Evolutionary conservation across 371 early-diverging fungal species (phyloP).

Genomic region (Mucor irregularis): DNA sequence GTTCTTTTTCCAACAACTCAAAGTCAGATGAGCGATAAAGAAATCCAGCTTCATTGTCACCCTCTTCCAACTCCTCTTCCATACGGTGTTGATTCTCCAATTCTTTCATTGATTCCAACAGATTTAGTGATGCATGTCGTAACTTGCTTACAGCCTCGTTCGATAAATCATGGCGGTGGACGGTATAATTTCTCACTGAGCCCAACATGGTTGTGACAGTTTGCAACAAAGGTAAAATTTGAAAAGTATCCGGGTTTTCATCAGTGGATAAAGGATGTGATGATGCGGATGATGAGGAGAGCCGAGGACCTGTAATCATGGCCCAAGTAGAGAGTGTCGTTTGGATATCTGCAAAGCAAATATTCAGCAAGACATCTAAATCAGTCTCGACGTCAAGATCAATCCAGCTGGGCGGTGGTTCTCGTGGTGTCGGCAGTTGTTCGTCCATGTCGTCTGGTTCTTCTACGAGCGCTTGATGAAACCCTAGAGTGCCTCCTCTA

Average conservation of each 20-base stretch:
- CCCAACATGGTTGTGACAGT: slow-evolving; percentile 45
- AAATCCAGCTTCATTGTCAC: slow-evolving; percentile 16
- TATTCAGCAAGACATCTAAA: slow-evolving; percentile 36
- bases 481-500: slow-evolving; percentile 49
- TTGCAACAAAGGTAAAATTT: slow-evolving; percentile 37
- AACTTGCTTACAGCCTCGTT: slow-evolving; percentile 31
- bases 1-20: slow-evolving; percentile 31
- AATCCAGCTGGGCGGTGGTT: slow-evolving; percentile 49
- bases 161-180: slow-evolving; percentile 42
- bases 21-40: slow-evolving; percentile 37
- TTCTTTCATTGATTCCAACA: slow-evolving; percentile 38
- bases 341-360: slow-evolving; percentile 43
- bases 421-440: slow-evolving; percentile 33
- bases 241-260: slow-evolving; percentile 19
- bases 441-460: slow-evolving; percentile 37
- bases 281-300: slow-evolving; percentile 9
- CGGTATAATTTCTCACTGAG: slow-evolving; percentile 43
- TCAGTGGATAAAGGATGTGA: slow-evolving; percentile 1
- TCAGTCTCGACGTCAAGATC: slow-evolving; percentile 49
- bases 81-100: slow-evolving; percentile 37
- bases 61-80: slow-evolving; percentile 24
- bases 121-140: slow-evolving; percentile 32
- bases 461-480: slow-evolving; percentile 21
- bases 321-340: slow-evolving; percentile 37
- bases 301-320: slow-evolving; percentile 31